Conservation (phyloP, 2,329 filamentous ascomycete species). For the Nigrospora oryzae region DNA sequence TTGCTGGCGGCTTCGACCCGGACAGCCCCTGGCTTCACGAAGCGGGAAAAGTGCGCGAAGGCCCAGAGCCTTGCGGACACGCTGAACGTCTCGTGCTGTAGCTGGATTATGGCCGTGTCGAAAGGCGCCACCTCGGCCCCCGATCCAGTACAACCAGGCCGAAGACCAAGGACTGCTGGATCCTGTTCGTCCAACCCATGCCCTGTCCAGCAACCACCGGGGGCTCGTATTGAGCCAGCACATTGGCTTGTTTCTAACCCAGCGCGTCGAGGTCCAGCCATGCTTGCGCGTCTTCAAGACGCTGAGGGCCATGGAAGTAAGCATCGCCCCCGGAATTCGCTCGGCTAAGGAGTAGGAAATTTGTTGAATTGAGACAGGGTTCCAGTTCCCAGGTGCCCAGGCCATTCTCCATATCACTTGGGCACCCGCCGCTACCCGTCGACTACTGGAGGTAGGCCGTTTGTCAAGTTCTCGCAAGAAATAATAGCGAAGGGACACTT, state of each 20-base stretch:
- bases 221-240: too few species aligned
- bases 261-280: neutral
- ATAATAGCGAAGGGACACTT: neutral
- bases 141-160: conserved; percentile 33
- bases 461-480: neutral
- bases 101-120: conserved; percentile 1
- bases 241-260: too few species aligned
- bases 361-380: too few species aligned
- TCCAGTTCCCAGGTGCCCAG: too few species aligned
- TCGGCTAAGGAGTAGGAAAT: too few species aligned
- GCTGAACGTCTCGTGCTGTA: neutral
- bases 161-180: conserved; percentile 32
- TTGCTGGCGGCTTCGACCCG: neutral
- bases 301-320: neutral
- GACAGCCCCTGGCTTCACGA: conserved; percentile 1
- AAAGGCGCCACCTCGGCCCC: conserved; percentile 13
- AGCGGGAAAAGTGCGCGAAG: conserved; percentile 1
- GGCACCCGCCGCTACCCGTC: neutral
- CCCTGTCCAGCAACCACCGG: conserved; percentile 5
- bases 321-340: too few species aligned
- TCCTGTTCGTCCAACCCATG: conserved; percentile 36
- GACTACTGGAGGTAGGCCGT: neutral
- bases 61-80: neutral
- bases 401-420: neutral
- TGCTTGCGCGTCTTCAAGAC: too few species aligned